These are phyloP conservation scores for Populus pruinosa DNA, from an alignment of 345 rosid species.

Conservation along the genomic window DNA sequence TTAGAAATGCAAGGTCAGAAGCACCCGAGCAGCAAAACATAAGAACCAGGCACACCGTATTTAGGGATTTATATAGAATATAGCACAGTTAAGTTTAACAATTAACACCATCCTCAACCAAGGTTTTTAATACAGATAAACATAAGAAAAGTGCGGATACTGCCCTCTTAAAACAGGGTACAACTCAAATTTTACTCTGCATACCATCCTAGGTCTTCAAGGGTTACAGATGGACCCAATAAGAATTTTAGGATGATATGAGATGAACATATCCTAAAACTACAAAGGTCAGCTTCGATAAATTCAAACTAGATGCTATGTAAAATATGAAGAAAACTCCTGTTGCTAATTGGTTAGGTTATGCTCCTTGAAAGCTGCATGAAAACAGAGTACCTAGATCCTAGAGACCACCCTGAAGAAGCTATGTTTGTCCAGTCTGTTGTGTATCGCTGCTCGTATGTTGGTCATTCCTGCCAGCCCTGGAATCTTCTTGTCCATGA, in stretches of 20 bases:
- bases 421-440: conserved; percentile 20
- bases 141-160: conserved; percentile 5
- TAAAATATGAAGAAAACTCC: conserved; percentile 2
- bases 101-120: not conserved
- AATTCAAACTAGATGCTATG: conserved; percentile 19
- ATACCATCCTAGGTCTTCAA: conserved; percentile 10
- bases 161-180: conserved; percentile 19
- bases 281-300: conserved; percentile 14
- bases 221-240: conserved; percentile 1
- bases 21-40: not conserved
- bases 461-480: conserved; percentile 45
- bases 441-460: conserved; percentile 33
- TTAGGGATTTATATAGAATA: not conserved
- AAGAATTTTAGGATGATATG: conserved; percentile 11
- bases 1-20: not conserved
- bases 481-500: conserved; percentile 49
- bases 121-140: not conserved
- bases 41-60: not conserved
- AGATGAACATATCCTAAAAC: conserved; percentile 13
- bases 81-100: not conserved
- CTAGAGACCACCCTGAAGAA: conserved; percentile 13
- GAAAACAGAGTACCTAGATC: conserved; percentile 5
- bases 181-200: conserved; percentile 18
- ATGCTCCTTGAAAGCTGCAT: not conserved
- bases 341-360: conserved; percentile 26